A percentile compares a stretch with the other conserved stretches of the same genome.
These are phyloP conservation scores for Corylus heterophylla DNA, from an alignment of 306 rosid species.

Conservation along the genomic window DNA sequence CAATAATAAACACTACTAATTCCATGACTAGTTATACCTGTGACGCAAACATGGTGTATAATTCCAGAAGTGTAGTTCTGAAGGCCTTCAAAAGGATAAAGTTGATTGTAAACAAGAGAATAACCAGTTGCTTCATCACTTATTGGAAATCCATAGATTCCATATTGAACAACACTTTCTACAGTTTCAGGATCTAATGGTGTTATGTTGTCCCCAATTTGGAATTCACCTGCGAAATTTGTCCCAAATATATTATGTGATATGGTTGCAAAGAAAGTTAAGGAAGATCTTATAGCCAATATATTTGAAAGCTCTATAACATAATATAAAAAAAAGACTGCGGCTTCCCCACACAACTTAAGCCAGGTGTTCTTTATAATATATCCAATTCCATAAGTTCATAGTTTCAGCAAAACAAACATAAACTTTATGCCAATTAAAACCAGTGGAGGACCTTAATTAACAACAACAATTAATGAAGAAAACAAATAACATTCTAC, in stretches of 20 bases:
- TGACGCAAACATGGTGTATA: slow-evolving; percentile 87
- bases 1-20: not conserved
- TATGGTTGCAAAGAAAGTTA: not conserved
- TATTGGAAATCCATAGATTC: slow-evolving; percentile 43
- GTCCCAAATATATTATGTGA: slow-evolving; percentile 15
- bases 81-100: slow-evolving; percentile 87
- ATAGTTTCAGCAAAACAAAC: not conserved
- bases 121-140: slow-evolving; percentile 48
- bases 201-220: slow-evolving; percentile 64
- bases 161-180: slow-evolving; percentile 66
- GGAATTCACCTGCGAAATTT: slow-evolving; percentile 68
- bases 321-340: not conserved
- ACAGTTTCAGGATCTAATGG: slow-evolving; percentile 64
- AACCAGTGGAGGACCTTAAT: not conserved
- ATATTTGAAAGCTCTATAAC: not conserved
- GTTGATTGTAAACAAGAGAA: slow-evolving; percentile 76
- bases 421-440: not conserved
- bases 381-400: not conserved
- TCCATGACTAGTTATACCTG: slow-evolving; percentile 38
- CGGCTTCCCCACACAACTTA: not conserved
- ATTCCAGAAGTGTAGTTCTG: slow-evolving; percentile 94
- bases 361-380: not conserved
- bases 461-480: not conserved
- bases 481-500: not conserved
- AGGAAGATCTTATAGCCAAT: not conserved